A percentile compares a stretch with the other conserved stretches of the same genome.
Conservation (phyloP, 805 yeast genomes). For the Suhomyces sp. region DNA sequence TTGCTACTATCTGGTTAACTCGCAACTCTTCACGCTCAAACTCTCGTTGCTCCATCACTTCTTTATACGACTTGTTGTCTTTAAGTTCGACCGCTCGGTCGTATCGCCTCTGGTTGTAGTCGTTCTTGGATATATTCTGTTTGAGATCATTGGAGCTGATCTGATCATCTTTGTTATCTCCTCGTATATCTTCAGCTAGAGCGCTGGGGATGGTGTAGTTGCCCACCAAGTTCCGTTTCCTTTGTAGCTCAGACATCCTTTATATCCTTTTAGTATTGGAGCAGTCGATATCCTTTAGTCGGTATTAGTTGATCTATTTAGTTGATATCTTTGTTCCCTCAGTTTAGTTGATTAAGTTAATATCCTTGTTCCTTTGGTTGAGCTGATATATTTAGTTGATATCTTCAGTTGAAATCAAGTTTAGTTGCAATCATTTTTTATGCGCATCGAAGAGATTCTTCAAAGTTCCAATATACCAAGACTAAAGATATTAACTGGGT, state of each 20-base stretch:
- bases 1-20: conserved; percentile 21
- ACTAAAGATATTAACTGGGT: too few species aligned
- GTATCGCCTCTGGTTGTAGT: conserved; percentile 29
- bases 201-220: conserved; percentile 30
- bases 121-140: conserved; percentile 17
- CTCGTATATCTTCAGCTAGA: conserved; percentile 24
- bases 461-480: too few species aligned
- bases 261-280: too few species aligned
- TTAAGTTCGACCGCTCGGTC: conserved; percentile 23
- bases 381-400: too few species aligned
- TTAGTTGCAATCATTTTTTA: not conserved
- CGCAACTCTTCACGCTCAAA: conserved; percentile 36
- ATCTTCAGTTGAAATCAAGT: too few species aligned
- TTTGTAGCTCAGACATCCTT: conserved; percentile 1
- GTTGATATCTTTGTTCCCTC: too few species aligned
- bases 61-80: conserved; percentile 33
- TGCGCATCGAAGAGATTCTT: too few species aligned
- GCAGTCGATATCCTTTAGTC: too few species aligned
- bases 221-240: conserved; percentile 21
- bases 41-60: conserved; percentile 41
- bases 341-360: too few species aligned
- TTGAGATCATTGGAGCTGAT: conserved; percentile 14
- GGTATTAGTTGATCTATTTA: too few species aligned
- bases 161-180: conserved; percentile 20
- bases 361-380: too few species aligned